Percentiles rank a stretch among this genome's conserved stretches.
phyloP scores from a whole-genome alignment of 768 basidiomycete genomes.

The Roridomyces roridus region DNA sequence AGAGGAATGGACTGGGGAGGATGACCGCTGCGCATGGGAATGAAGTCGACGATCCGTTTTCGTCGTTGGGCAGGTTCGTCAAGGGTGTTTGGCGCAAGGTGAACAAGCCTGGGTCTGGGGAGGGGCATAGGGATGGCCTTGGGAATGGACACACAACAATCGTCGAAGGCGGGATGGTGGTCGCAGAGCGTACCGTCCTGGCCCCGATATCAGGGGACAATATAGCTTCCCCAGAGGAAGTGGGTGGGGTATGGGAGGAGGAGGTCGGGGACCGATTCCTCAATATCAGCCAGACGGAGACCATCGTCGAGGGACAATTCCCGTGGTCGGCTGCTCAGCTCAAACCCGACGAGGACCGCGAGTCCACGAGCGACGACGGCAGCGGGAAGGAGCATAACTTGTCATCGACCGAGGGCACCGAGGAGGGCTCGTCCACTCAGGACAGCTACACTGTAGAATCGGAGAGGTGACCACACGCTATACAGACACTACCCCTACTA shows the following conservation, averaged over 20 bases:
- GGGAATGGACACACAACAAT: constrained; percentile 4
- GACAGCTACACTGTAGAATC: not conserved
- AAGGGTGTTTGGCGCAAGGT: constrained; percentile 62
- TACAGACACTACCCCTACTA: not conserved
- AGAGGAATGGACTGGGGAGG: not conserved
- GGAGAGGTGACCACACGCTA: not conserved
- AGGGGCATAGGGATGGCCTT: constrained; percentile 17
- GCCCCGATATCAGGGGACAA: constrained; percentile 20
- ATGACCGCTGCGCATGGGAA: constrained; percentile 24
- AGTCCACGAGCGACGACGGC: constrained; percentile 16
- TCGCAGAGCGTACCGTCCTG: constrained; percentile 23
- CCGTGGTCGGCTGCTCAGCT: constrained; percentile 18
- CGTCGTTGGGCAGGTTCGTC: constrained; percentile 55
- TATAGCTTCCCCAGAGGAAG: constrained; percentile 27
- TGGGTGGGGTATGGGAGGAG: constrained; percentile 33
- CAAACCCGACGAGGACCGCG: constrained; percentile 3
- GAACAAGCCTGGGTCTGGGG: constrained; percentile 42
- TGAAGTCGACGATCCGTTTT: constrained; percentile 53
- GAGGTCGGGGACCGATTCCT: constrained; percentile 35
- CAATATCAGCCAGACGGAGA: constrained; percentile 22
- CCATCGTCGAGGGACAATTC: constrained; percentile 22
- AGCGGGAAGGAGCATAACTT: constrained; percentile 12
- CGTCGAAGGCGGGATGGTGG: constrained; percentile 23
- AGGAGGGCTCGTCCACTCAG: constrained; percentile 8
- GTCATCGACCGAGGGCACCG: constrained; percentile 16